Evolutionary conservation across 441 rosid species (phyloP).

Genomic region (Brassica balearica): DNA sequence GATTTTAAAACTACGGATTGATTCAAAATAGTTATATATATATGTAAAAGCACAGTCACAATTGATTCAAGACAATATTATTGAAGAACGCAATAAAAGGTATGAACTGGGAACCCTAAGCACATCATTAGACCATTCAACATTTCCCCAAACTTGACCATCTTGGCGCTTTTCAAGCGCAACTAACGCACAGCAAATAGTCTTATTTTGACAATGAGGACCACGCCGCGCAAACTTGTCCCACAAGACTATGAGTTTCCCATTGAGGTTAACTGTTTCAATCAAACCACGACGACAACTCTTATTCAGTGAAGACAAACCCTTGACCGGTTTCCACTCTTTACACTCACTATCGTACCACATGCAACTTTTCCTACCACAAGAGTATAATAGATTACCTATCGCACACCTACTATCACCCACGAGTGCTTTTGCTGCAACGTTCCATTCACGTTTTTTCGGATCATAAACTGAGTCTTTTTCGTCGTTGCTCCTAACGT

Average conservation of each 20-base stretch:
- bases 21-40: not conserved
- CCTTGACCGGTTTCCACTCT: slow-evolving; percentile 64
- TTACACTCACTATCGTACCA: slow-evolving; percentile 55
- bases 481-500: slow-evolving; percentile 62
- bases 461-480: slow-evolving; percentile 66
- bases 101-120: slow-evolving; percentile 55
- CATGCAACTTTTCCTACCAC: slow-evolving; percentile 56
- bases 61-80: not conserved
- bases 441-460: slow-evolving; percentile 49
- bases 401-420: slow-evolving; percentile 46
- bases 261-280: slow-evolving; percentile 59
- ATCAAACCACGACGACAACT: slow-evolving; percentile 60
- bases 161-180: not conserved
- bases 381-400: slow-evolving; percentile 61
- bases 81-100: slow-evolving; percentile 42
- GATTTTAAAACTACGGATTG: not conserved
- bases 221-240: slow-evolving; percentile 50
- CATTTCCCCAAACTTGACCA: slow-evolving; percentile 22
- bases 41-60: not conserved
- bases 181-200: slow-evolving; percentile 41
- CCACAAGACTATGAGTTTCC: slow-evolving; percentile 75
- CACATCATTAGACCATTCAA: slow-evolving; percentile 62
- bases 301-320: slow-evolving; percentile 56
- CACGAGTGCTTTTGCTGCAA: slow-evolving; percentile 47
- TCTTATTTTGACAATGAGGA: slow-evolving; percentile 50